Base-by-base conservation (phyloP, 1,284 basidiomycete species). In the Dichomitus squalens region DNA sequence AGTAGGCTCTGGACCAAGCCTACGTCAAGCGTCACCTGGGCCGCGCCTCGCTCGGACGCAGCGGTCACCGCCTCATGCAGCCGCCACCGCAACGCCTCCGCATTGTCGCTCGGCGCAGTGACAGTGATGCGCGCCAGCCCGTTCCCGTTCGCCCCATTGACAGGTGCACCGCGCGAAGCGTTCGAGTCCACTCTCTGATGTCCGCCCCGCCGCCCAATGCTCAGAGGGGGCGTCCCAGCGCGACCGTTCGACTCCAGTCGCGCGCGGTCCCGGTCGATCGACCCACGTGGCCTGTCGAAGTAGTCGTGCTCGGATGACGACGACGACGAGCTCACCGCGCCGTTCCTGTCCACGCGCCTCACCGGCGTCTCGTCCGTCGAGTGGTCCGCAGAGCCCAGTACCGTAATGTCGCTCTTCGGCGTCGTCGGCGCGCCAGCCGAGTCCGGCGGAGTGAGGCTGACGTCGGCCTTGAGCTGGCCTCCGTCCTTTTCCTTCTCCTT, bases 1-100 rank as follows among this genome's bases (percentile, higher is more conserved):
- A 96, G 68, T 18, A 96, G 83, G 12, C 84, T 82, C 68, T 91
- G 88, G 21, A 96, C 79, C 57, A 96, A 85, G 44, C 76, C 80
- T 25, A 85, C 78, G 65, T 96, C 93, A 38, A 98, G 76, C 66
- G 83, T 84, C 35, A 96, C 77, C 52, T 86, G 85, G 51, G 83
- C 79, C 11, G 80, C 78, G 3, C 84, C 84, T 50, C 82, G 80
- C 47, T 86, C 84, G n/a, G n/a, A n/a, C 60, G 80, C 84, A 7
- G 90, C 87, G 57, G 86, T 81, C 2, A 94, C 71, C 12, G 85
- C 79, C 63, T 89, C 84, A 61, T 83, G 82, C 52, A 93, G 72
- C 44, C 82, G 74, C 48, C 75, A 70, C 25, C 78, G 64, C 3
- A 87, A 77, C 36, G 82, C 62, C 50, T 87, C 83, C 7, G 61